Base-by-base conservation (phyloP, 306 rosid species). In the Medicago arabica region DNA sequence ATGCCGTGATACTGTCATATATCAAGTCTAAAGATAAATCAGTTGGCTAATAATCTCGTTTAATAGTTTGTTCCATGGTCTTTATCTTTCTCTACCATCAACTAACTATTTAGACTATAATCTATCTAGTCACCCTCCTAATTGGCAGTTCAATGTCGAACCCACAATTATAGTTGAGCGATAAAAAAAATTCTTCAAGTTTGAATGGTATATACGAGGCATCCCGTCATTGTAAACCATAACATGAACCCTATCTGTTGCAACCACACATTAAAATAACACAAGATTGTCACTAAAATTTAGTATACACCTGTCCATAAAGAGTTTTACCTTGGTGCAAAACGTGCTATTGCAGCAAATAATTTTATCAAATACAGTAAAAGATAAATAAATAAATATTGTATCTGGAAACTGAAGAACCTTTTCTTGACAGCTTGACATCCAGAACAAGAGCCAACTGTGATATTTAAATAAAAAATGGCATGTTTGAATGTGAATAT, bases 391-490 rank as follows among this genome's bases (percentile, higher is more conserved):
- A 23, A 21, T 0, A 49, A 54, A 51, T 10, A 71, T 34, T 40
- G 57, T 63, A 16, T 46, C 74, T 17, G 6, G 10, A 21, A 79
- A 65, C 59, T 38, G 5, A 13, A 54, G 34, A 34, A 34, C 7
- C 7, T 51, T 5, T 12, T n/a, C 23, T 66, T 38, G 57, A 39
- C 28, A 71, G 49, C 9, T 71, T 17, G 66, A n/a, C n/a, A n/a
- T 64, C 74, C 62, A 18, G 43, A 59, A 49, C 55, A 49, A 34
- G 38, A 34, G 7, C 9, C 18, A 55, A 74, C 47, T 28, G 13
- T 2, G 18, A 67, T 43, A 70, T 70, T 51, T 54, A 31, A 18
- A 65, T 15, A 61, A 51, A 61, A 80, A 80, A 31, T 6, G 28
- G 49, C 63, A 25, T 63, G 17, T 65, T 18, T 31, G 77, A 70